Percentiles rank a stretch among this genome's conserved stretches.
Conservation (phyloP, 306 rosid genomes). For the Inga oerstediana region DNA sequence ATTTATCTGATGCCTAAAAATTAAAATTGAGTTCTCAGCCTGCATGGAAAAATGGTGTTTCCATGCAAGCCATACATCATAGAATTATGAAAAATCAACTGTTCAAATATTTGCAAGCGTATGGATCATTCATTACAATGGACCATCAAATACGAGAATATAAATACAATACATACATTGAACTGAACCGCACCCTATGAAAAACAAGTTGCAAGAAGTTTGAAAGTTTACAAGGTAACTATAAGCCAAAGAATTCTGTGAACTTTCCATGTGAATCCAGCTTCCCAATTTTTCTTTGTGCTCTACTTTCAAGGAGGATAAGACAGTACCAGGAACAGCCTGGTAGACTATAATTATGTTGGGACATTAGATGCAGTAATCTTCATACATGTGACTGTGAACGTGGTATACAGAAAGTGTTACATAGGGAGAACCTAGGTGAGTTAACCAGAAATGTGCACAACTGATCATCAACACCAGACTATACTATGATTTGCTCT, state of each 20-base stretch:
- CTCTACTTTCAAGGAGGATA: constrained; percentile 1
- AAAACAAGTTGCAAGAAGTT: neutral
- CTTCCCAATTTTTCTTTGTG: neutral
- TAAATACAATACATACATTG: neutral
- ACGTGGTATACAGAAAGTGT: constrained; percentile 17
- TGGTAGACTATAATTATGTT: neutral
- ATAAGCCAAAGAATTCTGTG: neutral
- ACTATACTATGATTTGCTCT: constrained; percentile 53
- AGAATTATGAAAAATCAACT: neutral
- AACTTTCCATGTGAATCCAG: neutral
- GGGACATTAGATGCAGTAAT: neutral
- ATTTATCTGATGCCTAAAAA: neutral
- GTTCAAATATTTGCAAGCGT: neutral
- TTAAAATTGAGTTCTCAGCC: neutral
- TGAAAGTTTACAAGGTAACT: constrained; percentile 1
- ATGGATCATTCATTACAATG: neutral
- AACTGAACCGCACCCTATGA: neutral
- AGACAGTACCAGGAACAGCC: constrained; percentile 21
- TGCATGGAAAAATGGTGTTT: neutral
- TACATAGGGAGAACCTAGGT: constrained; percentile 33
- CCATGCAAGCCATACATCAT: neutral
- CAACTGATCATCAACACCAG: neutral
- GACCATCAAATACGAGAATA: neutral
- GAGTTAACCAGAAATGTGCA: constrained; percentile 38
- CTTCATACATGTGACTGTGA: constrained; percentile 14